Base-by-base conservation (phyloP, 2,329 filamentous ascomycete genomes). In the Colletotrichum tabaci region DNA sequence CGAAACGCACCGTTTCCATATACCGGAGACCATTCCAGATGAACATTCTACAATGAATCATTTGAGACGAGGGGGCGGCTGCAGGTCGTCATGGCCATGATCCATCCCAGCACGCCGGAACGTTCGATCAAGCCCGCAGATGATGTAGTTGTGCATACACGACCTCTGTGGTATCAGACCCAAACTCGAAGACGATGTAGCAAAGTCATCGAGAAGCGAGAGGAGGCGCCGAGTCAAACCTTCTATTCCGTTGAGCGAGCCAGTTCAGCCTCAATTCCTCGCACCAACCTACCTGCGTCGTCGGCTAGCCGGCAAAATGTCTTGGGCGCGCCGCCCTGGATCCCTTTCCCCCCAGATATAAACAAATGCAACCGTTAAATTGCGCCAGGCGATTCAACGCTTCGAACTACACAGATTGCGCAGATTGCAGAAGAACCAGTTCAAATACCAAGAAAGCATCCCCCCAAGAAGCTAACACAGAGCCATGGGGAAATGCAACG, bases 1-100 rank as follows among this genome's bases (percentile, higher is more conserved):
- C 30, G 35, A 60, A 67, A 67, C 61, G 38, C 50, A 53, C 58
- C 50, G 40, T 67, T 30, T 8, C 35, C 35, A n/a, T 16, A 35
- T 56, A 42, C 53, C 35, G 35, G 30, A 23, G 35, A 2, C 18
- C n/a, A 56, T 10, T 42, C 35, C 35, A 40, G n/a, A 56, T 57
- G 40, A 21, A 23, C 38, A 16, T 42, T 40, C 53, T 42, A 56
- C 40, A 56, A 56, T 56, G 21, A 56, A 12, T 40, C 30, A 7
- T 30, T 30, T 30, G 30, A 30, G 30, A 9, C 1, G 30, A 30
- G 30, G 30, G 30, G 30, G 30, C 30, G 30, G 30, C 30, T 30
- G 30, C 30, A 30, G 30, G 30, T 30, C 30, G 30, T 30, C 30
- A 30, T 30, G 30, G 30, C 7, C 30, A 30, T 4, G 35, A n/a